Conservation (phyloP, 1,284 basidiomycete genomes). For the Heliocybe sulcata region DNA sequence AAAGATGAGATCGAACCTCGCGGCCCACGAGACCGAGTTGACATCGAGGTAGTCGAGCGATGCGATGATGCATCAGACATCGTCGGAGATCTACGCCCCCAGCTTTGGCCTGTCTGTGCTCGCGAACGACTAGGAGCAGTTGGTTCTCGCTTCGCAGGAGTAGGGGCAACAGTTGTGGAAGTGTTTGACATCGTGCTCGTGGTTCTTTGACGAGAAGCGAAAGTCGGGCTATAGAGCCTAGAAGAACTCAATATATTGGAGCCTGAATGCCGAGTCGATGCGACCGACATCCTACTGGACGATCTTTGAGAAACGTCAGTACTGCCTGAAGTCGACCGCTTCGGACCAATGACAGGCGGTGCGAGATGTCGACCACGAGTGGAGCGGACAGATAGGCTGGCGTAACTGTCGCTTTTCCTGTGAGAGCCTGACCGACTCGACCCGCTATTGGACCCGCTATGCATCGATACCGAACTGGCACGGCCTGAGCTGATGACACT, state of each 20-base stretch:
- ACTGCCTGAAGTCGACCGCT: constrained; percentile 43
- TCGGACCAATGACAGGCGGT: constrained; percentile 34
- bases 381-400: constrained; percentile 37
- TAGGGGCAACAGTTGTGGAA: constrained; percentile 22
- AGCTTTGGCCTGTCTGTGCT: constrained; percentile 27
- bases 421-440: constrained; percentile 16
- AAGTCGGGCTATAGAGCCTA: constrained; percentile 55
- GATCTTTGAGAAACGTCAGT: constrained; percentile 31
- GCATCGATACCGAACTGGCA: constrained; percentile 41
- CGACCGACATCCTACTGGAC: constrained; percentile 38
- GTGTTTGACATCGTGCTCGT: constrained; percentile 34
- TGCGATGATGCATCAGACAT: constrained; percentile 44
- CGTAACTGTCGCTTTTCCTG: constrained; percentile 38
- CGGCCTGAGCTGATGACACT: constrained; percentile 54
- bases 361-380: constrained; percentile 38
- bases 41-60: constrained; percentile 31
- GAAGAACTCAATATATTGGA: constrained; percentile 24
- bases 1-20: constrained; percentile 43
- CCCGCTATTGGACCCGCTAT: constrained; percentile 16
- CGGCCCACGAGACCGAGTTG: constrained; percentile 65
- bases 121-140: constrained; percentile 30
- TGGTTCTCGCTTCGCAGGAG: constrained; percentile 25
- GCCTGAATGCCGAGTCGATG: constrained; percentile 44
- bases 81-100: constrained; percentile 47
- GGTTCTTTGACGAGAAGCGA: constrained; percentile 75